Evolutionary conservation across 345 rosid species (phyloP).

Genomic region (Ceriops zippeliana): DNA sequence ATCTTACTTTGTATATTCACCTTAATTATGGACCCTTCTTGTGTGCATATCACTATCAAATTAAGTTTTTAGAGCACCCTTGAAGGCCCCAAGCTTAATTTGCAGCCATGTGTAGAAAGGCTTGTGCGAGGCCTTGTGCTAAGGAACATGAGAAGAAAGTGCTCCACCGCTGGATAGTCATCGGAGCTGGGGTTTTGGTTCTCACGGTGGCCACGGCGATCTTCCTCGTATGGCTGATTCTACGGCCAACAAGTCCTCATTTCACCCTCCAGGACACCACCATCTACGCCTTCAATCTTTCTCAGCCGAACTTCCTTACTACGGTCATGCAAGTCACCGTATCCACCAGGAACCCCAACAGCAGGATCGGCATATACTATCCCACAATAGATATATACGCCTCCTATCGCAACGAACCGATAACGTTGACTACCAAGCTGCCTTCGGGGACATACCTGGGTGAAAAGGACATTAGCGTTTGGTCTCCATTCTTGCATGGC

Average conservation of each 20-base stretch:
- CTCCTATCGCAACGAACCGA: constrained; percentile 67
- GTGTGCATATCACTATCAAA: neutral
- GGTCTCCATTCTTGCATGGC: constrained; percentile 72
- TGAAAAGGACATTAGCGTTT: constrained; percentile 46
- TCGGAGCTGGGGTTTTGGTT: constrained; percentile 13
- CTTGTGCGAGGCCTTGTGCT: neutral
- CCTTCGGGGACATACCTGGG: constrained; percentile 58
- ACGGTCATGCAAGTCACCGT: constrained; percentile 57
- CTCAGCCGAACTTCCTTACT: constrained; percentile 41
- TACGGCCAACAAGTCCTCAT: constrained; percentile 58
- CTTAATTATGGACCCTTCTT: neutral
- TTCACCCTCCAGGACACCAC: constrained; percentile 66
- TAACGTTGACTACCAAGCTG: constrained; percentile 46
- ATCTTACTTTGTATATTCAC: too few relatives aligned
- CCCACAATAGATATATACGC: constrained; percentile 46
- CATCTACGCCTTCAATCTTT: constrained; percentile 49
- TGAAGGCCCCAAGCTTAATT: too few relatives aligned
- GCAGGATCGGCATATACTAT: constrained; percentile 58
- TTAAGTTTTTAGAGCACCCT: too few relatives aligned
- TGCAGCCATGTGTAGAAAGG: neutral
- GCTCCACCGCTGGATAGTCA: constrained; percentile 14
- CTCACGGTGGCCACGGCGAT: constrained; percentile 27
- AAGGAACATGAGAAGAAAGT: neutral
- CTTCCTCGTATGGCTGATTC: constrained; percentile 49
- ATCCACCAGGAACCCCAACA: constrained; percentile 62